Conservation (phyloP, 257 asterid genomes). For the Ocimum tenuiflorum region DNA sequence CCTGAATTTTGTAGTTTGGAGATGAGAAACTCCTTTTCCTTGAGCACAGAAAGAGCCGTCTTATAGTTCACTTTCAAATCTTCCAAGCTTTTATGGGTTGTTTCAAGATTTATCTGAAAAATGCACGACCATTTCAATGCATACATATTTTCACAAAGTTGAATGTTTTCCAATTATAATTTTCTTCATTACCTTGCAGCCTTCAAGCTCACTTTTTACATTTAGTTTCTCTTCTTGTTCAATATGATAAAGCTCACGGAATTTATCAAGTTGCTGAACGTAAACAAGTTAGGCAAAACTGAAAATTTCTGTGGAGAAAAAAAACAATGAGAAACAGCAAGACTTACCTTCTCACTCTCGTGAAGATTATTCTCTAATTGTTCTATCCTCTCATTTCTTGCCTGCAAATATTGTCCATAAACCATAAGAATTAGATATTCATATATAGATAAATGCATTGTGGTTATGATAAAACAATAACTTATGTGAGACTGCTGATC, state of each 20-base stretch:
- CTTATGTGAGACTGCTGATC: background rate
- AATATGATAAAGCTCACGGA: constrained; percentile 53
- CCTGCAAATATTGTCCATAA: constrained; percentile 40
- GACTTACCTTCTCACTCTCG: constrained; percentile 46
- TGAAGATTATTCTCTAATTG: constrained; percentile 60
- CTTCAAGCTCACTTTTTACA: constrained; percentile 55
- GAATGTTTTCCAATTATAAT: background rate
- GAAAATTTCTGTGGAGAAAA: background rate
- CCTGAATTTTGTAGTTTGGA: constrained; percentile 61
- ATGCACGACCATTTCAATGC: constrained; percentile 9
- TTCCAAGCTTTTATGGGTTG: constrained; percentile 39
- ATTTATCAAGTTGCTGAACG: constrained; percentile 46
- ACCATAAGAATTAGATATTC: background rate
- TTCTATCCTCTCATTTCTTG: constrained; percentile 60
- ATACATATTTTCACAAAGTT: constrained; percentile 1
- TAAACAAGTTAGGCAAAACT: constrained; percentile 11
- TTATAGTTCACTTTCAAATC: constrained; percentile 54
- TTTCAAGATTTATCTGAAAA: constrained; percentile 49
- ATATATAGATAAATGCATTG: background rate
- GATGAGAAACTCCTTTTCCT: constrained; percentile 54
- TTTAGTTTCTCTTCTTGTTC: constrained; percentile 70
- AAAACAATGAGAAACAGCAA: background rate
- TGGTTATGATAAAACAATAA: background rate
- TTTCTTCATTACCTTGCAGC: constrained; percentile 51
- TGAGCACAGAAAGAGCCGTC: constrained; percentile 39